Percentiles rank a stretch among this genome's conserved stretches.
Evolutionary conservation across 768 basidiomycete species (phyloP).

Genomic region (Panus rudis): DNA sequence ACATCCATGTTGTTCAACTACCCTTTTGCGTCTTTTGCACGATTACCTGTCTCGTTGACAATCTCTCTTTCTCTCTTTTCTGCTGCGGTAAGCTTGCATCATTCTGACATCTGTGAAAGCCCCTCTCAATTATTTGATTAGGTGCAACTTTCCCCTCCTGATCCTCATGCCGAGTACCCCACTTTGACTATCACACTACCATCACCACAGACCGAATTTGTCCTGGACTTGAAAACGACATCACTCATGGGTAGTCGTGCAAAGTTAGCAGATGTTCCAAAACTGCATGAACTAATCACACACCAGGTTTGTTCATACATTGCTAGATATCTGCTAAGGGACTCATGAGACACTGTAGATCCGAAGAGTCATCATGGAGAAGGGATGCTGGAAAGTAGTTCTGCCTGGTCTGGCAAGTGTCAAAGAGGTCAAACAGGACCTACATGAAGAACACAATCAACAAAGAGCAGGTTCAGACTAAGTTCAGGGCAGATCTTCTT

Average conservation of each 20-base stretch:
- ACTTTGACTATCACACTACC: slow-evolving; percentile 67
- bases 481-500: too few relatives aligned
- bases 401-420: slow-evolving; percentile 55
- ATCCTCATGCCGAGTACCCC: slow-evolving; percentile 43
- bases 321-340: slow-evolving; percentile 15
- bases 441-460: slow-evolving; percentile 18
- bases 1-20: slow-evolving; percentile 83
- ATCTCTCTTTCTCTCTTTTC: slow-evolving; percentile 72
- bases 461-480: background rate
- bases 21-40: slow-evolving; percentile 75
- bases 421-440: slow-evolving; percentile 25
- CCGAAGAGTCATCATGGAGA: slow-evolving; percentile 23
- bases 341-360: slow-evolving; percentile 13
- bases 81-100: slow-evolving; percentile 42
- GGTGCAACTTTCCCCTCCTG: slow-evolving; percentile 63
- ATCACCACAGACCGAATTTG: slow-evolving; percentile 58
- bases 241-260: slow-evolving; percentile 94
- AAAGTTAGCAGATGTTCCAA: slow-evolving; percentile 96
- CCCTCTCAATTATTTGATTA: slow-evolving; percentile 22
- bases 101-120: background rate
- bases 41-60: slow-evolving; percentile 74
- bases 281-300: slow-evolving; percentile 90
- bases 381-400: slow-evolving; percentile 59
- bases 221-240: slow-evolving; percentile 77
- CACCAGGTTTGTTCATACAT: slow-evolving; percentile 61